A percentile compares a stretch with the other conserved stretches of the same genome.
These are phyloP conservation scores for Saitozyma sp. DNA, from an alignment of 768 basidiomycete species.

Conservation along the genomic window DNA sequence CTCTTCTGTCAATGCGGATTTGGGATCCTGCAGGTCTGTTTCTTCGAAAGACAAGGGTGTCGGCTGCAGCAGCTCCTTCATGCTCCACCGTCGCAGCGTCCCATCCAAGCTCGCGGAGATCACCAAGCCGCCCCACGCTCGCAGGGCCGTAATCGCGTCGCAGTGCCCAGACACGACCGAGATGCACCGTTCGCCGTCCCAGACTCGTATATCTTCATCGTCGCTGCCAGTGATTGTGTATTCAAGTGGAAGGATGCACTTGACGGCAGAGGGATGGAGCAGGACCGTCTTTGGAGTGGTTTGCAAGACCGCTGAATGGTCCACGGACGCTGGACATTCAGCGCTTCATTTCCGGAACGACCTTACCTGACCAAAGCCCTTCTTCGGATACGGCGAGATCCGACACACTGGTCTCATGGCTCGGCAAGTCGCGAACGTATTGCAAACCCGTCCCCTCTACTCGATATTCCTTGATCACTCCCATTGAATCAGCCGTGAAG, in stretches of 20 bases:
- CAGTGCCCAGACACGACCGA: conserved; percentile 73
- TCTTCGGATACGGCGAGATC: conserved; percentile 67
- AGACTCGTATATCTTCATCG: conserved; percentile 79
- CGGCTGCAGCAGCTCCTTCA: conserved; percentile 30
- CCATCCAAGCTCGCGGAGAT: conserved; percentile 81
- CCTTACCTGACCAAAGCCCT: conserved; percentile 84
- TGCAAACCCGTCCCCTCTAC: conserved; percentile 56
- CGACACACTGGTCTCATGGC: conserved; percentile 82
- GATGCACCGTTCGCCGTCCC: conserved; percentile 63
- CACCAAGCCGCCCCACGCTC: conserved; percentile 71
- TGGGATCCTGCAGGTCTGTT: conserved; percentile 42
- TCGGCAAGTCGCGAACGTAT: conserved; percentile 57
- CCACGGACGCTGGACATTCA: conserved; percentile 69
- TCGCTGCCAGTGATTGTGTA: conserved; percentile 72
- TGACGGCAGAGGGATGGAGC: conserved; percentile 65
- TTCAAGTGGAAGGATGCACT: conserved; percentile 64
- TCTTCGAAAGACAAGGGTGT: conserved; percentile 33
- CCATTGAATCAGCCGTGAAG: conserved; percentile 90
- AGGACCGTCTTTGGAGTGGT: conserved; percentile 26
- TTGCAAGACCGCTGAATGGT: conserved; percentile 72
- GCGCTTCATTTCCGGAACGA: background rate
- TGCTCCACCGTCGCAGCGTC: conserved; percentile 54
- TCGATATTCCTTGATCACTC: conserved; percentile 78
- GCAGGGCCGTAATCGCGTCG: conserved; percentile 79
- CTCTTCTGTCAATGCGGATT: conserved; percentile 69